Base-by-base conservation (phyloP, 75 land plant species). In the Adiantum capillusveneris region DNA sequence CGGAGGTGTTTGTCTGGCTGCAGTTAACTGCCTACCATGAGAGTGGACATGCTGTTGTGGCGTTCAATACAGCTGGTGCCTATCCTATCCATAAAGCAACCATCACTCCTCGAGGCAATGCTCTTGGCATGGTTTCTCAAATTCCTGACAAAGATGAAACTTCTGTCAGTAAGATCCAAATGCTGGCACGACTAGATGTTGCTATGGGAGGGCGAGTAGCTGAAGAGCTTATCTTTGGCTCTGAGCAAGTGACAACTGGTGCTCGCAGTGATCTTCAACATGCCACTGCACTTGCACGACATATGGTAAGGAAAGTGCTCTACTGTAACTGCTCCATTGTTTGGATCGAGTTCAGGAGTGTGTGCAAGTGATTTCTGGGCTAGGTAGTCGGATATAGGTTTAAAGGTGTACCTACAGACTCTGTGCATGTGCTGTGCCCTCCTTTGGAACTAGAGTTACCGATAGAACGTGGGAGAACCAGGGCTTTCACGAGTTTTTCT, bases 201-300 rank as follows among this genome's bases (percentile, higher is more conserved):
- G 87, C 88, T 63, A 95, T 95, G 99, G 99, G 99, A 18, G 99
- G 99, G 30, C 72, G 99, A 45, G 99, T 95, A 43, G 99, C 99
- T 25, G 99, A 95, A 69, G 99, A 95, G 63, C 77, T 95, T 60
- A 79, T 95, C 6, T 95, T 95, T 79, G 99, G 99, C 41, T 53
- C 78, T 31, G 99, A 95, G 0, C 73, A 84, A 43, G 57, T 95
- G 49, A 95, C 99, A 37, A 95, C 98, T 45, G 99, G 99, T 59
- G 96, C 99, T 31, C 89, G 92, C 59, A 90, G 79, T 72, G 99
- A 95, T 67, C 84, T 95, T 9, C 63, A 73, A 59, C 76, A 75
- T 34, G 99, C 99, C 12, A 95, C 99, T 27, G 97, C 88, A 63
- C 97, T 95, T 65, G 99, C 99, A 18, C 86, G 89, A 1, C 94